These are phyloP conservation scores for Grosmannia clavigera DNA, from an alignment of 2,329 filamentous ascomycete genomes.

Conservation along the genomic window DNA sequence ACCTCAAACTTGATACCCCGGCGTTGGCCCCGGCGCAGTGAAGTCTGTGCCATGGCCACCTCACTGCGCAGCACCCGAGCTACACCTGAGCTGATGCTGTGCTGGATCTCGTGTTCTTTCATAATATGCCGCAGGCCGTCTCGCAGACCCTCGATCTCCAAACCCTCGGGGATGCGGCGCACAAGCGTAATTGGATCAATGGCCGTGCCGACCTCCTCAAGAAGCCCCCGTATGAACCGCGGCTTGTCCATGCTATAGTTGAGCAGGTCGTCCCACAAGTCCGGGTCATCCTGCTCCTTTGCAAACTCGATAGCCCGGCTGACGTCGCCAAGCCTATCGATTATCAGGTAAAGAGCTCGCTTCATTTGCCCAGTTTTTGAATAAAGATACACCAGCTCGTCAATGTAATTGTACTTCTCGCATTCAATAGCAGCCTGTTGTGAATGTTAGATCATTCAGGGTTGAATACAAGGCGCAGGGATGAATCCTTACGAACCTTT, in stretches of 20 bases:
- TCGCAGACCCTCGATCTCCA: slow-evolving; percentile 82
- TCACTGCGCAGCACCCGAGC: slow-evolving; percentile 79
- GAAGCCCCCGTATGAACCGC: slow-evolving; percentile 77
- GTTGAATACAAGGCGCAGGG: too few species aligned
- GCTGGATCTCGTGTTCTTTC: slow-evolving; percentile 90
- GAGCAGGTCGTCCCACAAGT: slow-evolving; percentile 89
- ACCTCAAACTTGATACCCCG: slow-evolving; percentile 86
- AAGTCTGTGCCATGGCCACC: slow-evolving; percentile 72
- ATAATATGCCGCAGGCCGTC: slow-evolving; percentile 86
- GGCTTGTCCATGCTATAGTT: slow-evolving; percentile 98
- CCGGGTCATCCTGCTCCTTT: slow-evolving; percentile 81
- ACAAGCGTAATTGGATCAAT: slow-evolving; percentile 90
- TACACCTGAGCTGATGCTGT: slow-evolving; percentile 82
- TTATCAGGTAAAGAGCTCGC: slow-evolving; percentile 81
- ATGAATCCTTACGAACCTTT: slow-evolving; percentile 29
- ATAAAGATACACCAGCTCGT: slow-evolving; percentile 89
- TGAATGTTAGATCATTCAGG: slow-evolving; percentile 9
- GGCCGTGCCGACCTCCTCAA: slow-evolving; percentile 87
- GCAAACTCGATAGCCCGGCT: slow-evolving; percentile 88
- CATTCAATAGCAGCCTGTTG: slow-evolving; percentile 59
- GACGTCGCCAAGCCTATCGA: slow-evolving; percentile 83
- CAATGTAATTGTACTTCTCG: slow-evolving; percentile 67
- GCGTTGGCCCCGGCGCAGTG: slow-evolving; percentile 64
- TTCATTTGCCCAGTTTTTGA: slow-evolving; percentile 94
- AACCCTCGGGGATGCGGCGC: slow-evolving; percentile 76